These are phyloP conservation scores for Dacryopinax primogenitus DNA, from an alignment of 768 basidiomycete genomes.

Conservation along the genomic window DNA sequence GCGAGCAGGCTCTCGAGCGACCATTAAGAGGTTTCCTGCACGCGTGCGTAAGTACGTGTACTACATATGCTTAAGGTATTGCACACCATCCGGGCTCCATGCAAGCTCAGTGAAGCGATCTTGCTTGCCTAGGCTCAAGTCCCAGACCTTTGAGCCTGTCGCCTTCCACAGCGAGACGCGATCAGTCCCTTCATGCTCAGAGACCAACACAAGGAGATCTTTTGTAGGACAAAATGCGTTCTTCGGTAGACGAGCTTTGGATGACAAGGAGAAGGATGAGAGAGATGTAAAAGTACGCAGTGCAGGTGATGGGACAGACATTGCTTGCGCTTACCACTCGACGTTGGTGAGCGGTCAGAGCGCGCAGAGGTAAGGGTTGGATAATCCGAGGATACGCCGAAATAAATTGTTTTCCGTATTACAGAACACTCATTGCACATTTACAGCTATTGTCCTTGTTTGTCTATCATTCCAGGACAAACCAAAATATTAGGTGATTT, in stretches of 20 bases:
- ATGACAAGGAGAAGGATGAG: not conserved
- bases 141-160: conserved; percentile 71
- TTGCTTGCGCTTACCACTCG: not conserved
- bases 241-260: conserved; percentile 37
- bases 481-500: too few species aligned
- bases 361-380: not conserved
- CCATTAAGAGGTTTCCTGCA: conserved; percentile 46
- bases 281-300: not conserved
- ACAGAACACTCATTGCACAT: too few species aligned
- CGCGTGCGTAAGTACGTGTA: conserved; percentile 30
- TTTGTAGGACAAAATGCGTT: conserved; percentile 77
- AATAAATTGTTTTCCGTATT: too few species aligned
- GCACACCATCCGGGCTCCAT: conserved; percentile 74
- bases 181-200: conserved; percentile 53
- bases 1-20: conserved; percentile 54
- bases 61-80: conserved; percentile 9
- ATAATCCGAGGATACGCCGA: not conserved
- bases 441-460: too few species aligned
- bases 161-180: conserved; percentile 68
- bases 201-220: conserved; percentile 57
- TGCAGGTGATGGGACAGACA: not conserved
- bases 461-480: too few species aligned
- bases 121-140: conserved; percentile 45
- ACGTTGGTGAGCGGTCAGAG: not conserved
- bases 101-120: conserved; percentile 47